Base-by-base conservation (phyloP, 2,329 filamentous ascomycete species). In the Myriosclerotinia duriaeana region DNA sequence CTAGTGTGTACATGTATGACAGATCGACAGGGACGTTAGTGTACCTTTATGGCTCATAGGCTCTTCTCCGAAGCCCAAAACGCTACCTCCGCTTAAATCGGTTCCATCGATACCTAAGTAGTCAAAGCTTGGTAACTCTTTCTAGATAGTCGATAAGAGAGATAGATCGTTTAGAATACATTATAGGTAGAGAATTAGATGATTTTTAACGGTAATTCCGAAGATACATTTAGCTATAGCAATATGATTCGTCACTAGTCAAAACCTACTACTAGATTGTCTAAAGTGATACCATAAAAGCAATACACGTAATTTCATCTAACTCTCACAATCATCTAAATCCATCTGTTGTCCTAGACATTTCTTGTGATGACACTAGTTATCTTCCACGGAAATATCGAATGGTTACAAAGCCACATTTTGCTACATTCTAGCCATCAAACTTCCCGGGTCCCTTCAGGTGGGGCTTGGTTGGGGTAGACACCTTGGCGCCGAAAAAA, bases 31-130 rank as follows among this genome's bases (percentile, higher is more conserved):
- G 56, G 56, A 26, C 12, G 36, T 36, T 34, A 48, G 56, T 59
- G 42, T 34, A 48, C 26, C 17, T 36, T 22, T 36, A 59, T 20
- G 42, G 40, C 38, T 59, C 11, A 15, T 11, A 48, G 55, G 42
- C 56, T 59, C 56, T 59, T 48, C 56, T 59, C 56, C 56, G 42
- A 59, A 59, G 26, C 56, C 42, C 17, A 59, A 59, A 59, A 59
- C 56, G 56, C 56, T 48, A 48, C 46, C 42, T 59, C 56, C 56
- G 56, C 26, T 26, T 59, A 20, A 44, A 59, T 22, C 42, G 46
- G 56, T 46, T 48, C 15, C 38, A 44, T 14, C 38, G 15, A 15
- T 44, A 36, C 42, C 42, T 48, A 34, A 59, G 40, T 48, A 48
- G 42, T 48, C 40, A 36, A 48, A 48, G 56, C 56, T 59, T 59